Percentiles rank a stretch among this genome's conserved stretches.
phyloP scores from a whole-genome alignment of 345 rosid genomes.

The sweet orange (Citrus sinensis) region DNA sequence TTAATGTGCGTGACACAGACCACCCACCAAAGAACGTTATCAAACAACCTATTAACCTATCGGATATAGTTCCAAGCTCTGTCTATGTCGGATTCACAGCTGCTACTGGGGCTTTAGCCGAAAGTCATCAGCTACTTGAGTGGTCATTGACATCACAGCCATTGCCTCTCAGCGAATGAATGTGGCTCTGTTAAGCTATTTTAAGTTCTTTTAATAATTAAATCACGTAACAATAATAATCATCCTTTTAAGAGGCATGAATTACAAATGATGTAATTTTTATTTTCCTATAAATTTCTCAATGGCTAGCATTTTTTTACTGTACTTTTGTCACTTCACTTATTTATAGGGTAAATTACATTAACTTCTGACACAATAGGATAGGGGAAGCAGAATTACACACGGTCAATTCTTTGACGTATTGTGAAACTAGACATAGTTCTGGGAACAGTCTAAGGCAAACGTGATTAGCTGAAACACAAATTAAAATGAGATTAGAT shows the following conservation, averaged over 20 bases:
- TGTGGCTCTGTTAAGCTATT: background rate
- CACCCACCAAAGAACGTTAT: conserved; percentile 20
- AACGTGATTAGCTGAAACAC: too few relatives aligned
- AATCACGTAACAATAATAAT: background rate
- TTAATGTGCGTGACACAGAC: conserved; percentile 29
- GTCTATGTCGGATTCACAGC: conserved; percentile 42
- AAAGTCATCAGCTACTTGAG: conserved; percentile 26
- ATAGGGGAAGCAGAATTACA: too few relatives aligned
- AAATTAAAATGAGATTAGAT: too few relatives aligned
- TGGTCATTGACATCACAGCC: conserved; percentile 12
- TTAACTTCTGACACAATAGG: too few relatives aligned
- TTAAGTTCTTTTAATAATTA: background rate
- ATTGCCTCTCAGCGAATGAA: background rate
- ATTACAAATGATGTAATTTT: background rate
- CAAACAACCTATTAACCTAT: conserved; percentile 27
- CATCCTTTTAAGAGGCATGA: background rate
- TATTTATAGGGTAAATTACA: too few relatives aligned
- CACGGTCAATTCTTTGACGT: too few relatives aligned
- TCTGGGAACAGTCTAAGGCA: too few relatives aligned
- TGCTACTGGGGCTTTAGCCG: conserved; percentile 26
- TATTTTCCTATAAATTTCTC: background rate
- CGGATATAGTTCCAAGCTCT: conserved; percentile 19
- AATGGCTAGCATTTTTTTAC: background rate
- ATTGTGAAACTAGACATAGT: too few relatives aligned
- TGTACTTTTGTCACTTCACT: too few relatives aligned